A percentile compares a stretch with the other conserved stretches of the same genome.
Conservation (phyloP, 192 early-diverging fungal species). For the Funneliformis mosseae region DNA sequence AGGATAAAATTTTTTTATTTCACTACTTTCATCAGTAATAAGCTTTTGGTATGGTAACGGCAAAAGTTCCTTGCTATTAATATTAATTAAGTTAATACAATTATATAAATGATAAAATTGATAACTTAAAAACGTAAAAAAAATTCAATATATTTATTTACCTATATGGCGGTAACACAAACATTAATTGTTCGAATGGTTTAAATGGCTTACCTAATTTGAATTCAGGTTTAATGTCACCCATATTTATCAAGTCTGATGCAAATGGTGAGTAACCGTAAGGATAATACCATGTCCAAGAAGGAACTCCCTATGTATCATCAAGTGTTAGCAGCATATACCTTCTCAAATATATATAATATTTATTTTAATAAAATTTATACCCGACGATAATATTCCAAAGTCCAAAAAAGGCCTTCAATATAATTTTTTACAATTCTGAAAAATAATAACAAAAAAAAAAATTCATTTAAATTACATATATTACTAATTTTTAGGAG, state of each 20-base stretch:
- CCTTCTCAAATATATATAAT: not conserved
- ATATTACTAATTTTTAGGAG: not conserved
- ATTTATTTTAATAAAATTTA: not conserved
- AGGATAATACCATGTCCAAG: constrained; percentile 98
- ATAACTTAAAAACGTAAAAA: too few species aligned
- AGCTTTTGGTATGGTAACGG: constrained; percentile 68
- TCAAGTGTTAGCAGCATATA: not conserved
- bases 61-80: constrained; percentile 60
- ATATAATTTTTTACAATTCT: constrained; percentile 80
- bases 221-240: constrained; percentile 72
- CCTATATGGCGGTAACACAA: constrained; percentile 86
- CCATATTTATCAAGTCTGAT: constrained; percentile 80
- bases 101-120: not conserved
- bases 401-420: constrained; percentile 96
- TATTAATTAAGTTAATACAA: not conserved
- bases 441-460: not conserved
- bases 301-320: constrained; percentile 69
- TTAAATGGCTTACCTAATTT: constrained; percentile 82
- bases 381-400: constrained; percentile 90
- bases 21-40: constrained; percentile 82
- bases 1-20: constrained; percentile 96
- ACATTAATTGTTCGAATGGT: constrained; percentile 97
- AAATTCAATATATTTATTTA: constrained; percentile 21
- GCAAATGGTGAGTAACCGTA: constrained; percentile 94
- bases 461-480: not conserved